A percentile compares a stretch with the other conserved stretches of the same genome.
These are phyloP conservation scores for Talaromyces stipitatus DNA, from an alignment of 495 filamentous ascomycete genomes.

Conservation along the genomic window DNA sequence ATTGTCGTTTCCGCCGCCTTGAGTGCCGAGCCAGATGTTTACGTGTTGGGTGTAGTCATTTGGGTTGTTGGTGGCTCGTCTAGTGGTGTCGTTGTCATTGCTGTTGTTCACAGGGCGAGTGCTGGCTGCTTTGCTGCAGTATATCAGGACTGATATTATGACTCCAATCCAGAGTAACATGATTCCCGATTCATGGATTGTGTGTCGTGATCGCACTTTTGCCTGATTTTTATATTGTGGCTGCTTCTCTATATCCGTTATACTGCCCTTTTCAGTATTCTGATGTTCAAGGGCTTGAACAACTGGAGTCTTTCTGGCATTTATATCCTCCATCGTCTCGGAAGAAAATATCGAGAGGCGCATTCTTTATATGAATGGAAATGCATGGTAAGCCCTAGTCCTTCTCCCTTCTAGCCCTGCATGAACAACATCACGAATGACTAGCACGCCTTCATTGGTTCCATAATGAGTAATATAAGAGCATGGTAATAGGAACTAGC, in stretches of 20 bases:
- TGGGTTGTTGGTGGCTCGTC: neutral
- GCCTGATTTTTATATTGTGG: neutral
- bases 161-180: neutral
- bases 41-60: conserved; percentile 5
- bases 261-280: neutral
- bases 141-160: neutral
- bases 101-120: neutral
- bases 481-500: neutral
- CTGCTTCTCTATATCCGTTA: neutral
- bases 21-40: conserved; percentile 17
- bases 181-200: neutral
- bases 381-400: neutral
- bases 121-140: neutral
- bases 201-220: neutral
- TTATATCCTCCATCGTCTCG: neutral
- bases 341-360: neutral
- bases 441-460: neutral
- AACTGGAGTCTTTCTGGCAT: neutral
- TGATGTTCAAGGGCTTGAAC: neutral
- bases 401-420: too few relatives aligned
- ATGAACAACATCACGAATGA: neutral
- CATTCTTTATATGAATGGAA: neutral
- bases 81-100: neutral
- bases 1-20: conserved; percentile 59
- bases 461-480: neutral